phyloP scores from a whole-genome alignment of 139 green algal genomes.

The Chlamydomonas applanata region DNA sequence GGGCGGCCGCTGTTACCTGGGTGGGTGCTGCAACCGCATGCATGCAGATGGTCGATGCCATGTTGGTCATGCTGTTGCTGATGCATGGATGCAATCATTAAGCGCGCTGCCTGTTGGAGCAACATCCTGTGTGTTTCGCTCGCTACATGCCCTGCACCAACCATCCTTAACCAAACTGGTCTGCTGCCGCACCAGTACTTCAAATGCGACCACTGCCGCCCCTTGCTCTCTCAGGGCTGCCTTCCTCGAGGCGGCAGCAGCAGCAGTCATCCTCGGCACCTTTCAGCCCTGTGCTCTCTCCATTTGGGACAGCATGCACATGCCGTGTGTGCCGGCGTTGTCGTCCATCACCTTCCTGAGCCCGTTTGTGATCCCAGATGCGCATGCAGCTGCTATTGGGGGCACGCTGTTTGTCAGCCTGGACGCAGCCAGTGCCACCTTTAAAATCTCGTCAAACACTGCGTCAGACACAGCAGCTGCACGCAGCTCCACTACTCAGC shows the following conservation, averaged over 20 bases:
- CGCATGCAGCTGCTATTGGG: neutral
- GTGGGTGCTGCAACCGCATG: too few relatives aligned
- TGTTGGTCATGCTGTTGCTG: too few relatives aligned
- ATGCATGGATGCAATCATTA: too few relatives aligned
- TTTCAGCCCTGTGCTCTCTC: too few relatives aligned
- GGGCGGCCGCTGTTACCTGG: slow-evolving; percentile 56
- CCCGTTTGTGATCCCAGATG: neutral
- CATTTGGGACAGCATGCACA: too few relatives aligned
- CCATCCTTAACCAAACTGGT: too few relatives aligned
- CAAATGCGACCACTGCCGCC: too few relatives aligned
- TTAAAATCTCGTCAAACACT: neutral
- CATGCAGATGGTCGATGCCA: too few relatives aligned
- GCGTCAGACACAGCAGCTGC: neutral
- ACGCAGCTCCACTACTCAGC: neutral
- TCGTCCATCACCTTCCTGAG: neutral
- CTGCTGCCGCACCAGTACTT: too few relatives aligned
- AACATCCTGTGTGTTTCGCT: too few relatives aligned
- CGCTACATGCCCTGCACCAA: too few relatives aligned
- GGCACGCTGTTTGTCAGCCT: neutral
- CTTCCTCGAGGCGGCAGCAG: slow-evolving; percentile 59
- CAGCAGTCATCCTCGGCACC: slow-evolving; percentile 13
- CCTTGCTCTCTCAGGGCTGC: slow-evolving; percentile 21
- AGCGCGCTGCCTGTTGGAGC: too few relatives aligned
- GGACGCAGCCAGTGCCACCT: neutral
- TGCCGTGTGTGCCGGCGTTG: neutral